Percentiles rank a stretch among this genome's conserved stretches.
Evolutionary conservation across 371 early-diverging fungal genomes (phyloP).

Genomic region (Mortierella sp.): DNA sequence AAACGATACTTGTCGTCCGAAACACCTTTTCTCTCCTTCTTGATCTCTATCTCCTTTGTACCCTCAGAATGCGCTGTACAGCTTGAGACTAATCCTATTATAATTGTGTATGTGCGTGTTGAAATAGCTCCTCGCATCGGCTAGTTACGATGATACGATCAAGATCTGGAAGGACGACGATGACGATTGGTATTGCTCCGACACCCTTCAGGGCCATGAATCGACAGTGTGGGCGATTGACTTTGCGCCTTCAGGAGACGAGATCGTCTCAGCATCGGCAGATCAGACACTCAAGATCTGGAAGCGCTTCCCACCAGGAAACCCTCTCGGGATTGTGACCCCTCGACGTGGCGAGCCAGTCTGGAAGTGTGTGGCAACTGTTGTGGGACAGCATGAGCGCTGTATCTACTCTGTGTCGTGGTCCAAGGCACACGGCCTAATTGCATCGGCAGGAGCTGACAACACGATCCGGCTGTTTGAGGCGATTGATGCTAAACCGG

Average conservation of each 20-base stretch:
- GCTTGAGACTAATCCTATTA: neutral
- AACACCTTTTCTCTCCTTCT: no score
- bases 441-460: conserved; percentile 92
- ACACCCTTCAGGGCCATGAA: conserved; percentile 86
- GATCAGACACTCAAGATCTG: conserved; percentile 91
- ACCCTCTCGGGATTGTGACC: conserved; percentile 60
- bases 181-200: conserved; percentile 96
- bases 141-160: conserved; percentile 96
- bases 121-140: conserved; percentile 81
- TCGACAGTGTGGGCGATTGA: conserved; percentile 97
- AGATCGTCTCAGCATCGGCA: conserved; percentile 89
- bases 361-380: conserved; percentile 78
- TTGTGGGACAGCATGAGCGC: conserved; percentile 79
- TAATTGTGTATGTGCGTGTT: neutral
- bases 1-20: neutral
- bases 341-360: conserved; percentile 67
- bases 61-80: no score
- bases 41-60: no score
- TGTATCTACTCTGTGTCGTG: conserved; percentile 95
- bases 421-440: conserved; percentile 75
- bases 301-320: conserved; percentile 69
- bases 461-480: conserved; percentile 81
- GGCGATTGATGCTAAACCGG: conserved; percentile 44
- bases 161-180: conserved; percentile 91
- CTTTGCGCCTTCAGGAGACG: conserved; percentile 84